A percentile compares a stretch with the other conserved stretches of the same genome.
phyloP scores from a whole-genome alignment of 2,329 filamentous ascomycete genomes.

The Pezizomycotina sp. region DNA sequence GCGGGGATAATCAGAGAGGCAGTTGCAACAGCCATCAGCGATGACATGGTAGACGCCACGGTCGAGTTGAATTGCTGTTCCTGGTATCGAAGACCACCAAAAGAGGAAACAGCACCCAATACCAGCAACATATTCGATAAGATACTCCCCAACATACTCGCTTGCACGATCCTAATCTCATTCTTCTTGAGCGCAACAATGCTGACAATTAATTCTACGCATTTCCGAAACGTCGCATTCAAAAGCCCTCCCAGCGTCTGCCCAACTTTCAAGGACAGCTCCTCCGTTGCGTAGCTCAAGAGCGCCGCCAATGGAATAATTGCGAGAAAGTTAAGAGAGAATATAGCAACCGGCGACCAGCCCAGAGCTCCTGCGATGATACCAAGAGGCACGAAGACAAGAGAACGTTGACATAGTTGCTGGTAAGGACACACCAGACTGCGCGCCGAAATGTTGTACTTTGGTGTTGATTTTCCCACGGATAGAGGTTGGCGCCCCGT shows the following conservation, averaged over 20 bases:
- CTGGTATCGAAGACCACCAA: conserved; percentile 52
- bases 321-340: conserved; percentile 64
- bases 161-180: conserved; percentile 91
- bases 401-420: conserved; percentile 45
- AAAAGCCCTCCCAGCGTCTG: conserved; percentile 57
- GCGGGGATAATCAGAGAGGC: conserved; percentile 67
- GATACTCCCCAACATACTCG: conserved; percentile 91
- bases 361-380: conserved; percentile 47
- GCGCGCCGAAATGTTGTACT: too few relatives aligned
- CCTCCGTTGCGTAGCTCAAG: conserved; percentile 61
- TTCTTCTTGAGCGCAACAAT: conserved; percentile 73
- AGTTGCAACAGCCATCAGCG: conserved; percentile 42
- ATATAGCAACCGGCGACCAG: conserved; percentile 52
- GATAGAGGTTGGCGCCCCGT: too few relatives aligned
- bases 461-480: too few relatives aligned
- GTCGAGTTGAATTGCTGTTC: conserved; percentile 62
- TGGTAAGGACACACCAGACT: too few relatives aligned
- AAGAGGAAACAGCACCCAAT: conserved; percentile 63
- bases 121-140: conserved; percentile 80
- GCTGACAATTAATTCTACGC: conserved; percentile 67
- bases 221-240: conserved; percentile 66
- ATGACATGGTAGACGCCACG: conserved; percentile 60
- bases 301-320: conserved; percentile 61
- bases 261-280: conserved; percentile 54
- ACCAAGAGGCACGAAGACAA: conserved; percentile 58